Evolutionary conservation across 441 rosid genomes (phyloP), one percentile per base, ranked within the genome.

Genomic region (Corymbia calophylla): DNA sequence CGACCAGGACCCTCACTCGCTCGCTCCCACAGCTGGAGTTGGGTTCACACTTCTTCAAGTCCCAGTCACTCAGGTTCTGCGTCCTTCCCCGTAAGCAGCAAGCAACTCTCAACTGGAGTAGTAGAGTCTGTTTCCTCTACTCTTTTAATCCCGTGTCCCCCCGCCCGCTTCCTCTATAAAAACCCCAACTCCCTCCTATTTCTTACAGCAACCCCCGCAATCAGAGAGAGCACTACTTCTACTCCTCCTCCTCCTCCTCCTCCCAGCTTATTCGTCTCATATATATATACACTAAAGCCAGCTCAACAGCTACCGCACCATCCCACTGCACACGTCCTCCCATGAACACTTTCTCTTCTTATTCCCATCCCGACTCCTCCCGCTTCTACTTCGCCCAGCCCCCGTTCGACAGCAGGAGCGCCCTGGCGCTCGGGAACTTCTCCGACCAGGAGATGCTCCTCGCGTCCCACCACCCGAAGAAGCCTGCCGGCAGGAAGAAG

Each of bases 401-500:
- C 58, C 51, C 35, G 2, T 84, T 32, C 35, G 96, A 96, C 3
- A 60, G 91, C 32, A 84, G 93, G 51, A 87, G 27, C 21, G 51
- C 16, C 10, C 85, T 39, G 44, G 48, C 27, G 8, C 87, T 60
- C 4, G 44, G 91, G 23, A 89, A 88, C 56, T 91, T 92, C 51
- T 94, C 94, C 2, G 95, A 95, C 23, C 94, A 92, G 60, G 95
- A 93, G 10, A 90, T 95, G 47, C 89, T 93, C 91, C 23, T 97
- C 60, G 98, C 99, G 23, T 94, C 98, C 8, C 92, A 94, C 31
- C 82, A 92, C 88, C 99, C 97, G 27, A 97, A 97, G 92, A 97
- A 93, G 94, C 91, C 94, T 19, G 98, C 98, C 0, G 97, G 99
- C 25, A 88, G 99, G 90, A 97, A 95, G 96, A 97, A 97, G 93